These are phyloP conservation scores for Clavaria fumosa DNA, from an alignment of 768 basidiomycete species.

Conservation along the genomic window DNA sequence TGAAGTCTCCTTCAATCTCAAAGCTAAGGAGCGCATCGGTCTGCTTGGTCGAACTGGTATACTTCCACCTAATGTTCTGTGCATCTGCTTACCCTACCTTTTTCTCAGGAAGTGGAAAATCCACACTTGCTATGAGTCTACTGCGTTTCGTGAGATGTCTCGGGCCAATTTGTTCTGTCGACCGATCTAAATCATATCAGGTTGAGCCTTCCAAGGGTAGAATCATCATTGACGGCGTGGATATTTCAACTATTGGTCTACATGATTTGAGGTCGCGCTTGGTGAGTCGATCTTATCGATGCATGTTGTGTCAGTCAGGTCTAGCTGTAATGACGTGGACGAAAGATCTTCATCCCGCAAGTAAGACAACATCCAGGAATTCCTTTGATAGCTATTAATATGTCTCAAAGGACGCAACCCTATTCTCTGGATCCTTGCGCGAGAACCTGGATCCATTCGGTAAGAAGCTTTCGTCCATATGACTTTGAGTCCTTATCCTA, in stretches of 20 bases:
- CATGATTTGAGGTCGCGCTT: conserved; percentile 68
- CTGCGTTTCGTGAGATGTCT: conserved; percentile 51
- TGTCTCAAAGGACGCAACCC: conserved; percentile 37
- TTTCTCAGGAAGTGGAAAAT: conserved; percentile 53
- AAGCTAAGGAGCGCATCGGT: conserved; percentile 60
- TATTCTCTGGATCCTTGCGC: conserved; percentile 69
- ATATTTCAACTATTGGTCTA: conserved; percentile 72
- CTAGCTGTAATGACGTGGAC: neutral
- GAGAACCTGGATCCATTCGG: conserved; percentile 67
- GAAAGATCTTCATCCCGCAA: conserved; percentile 75
- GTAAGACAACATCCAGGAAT: conserved; percentile 13
- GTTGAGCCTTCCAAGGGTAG: conserved; percentile 62
- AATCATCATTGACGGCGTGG: conserved; percentile 78
- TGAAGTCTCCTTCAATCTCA: conserved; percentile 56
- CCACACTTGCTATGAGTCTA: conserved; percentile 75
- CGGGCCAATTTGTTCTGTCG: conserved; percentile 3
- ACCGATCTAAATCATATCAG: conserved; percentile 20
- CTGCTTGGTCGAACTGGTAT: conserved; percentile 63
- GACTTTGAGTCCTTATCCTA: neutral
- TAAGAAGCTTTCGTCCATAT: conserved; percentile 15
- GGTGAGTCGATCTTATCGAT: too few species aligned
- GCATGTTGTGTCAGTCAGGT: too few species aligned
- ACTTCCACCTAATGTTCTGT: conserved; percentile 5
- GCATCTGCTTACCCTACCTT: neutral
- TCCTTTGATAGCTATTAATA: neutral